Percentiles rank a stretch among this genome's conserved stretches.
These are phyloP conservation scores for Neobulgaria alba DNA, from an alignment of 2,329 filamentous ascomycete genomes.

Conservation along the genomic window DNA sequence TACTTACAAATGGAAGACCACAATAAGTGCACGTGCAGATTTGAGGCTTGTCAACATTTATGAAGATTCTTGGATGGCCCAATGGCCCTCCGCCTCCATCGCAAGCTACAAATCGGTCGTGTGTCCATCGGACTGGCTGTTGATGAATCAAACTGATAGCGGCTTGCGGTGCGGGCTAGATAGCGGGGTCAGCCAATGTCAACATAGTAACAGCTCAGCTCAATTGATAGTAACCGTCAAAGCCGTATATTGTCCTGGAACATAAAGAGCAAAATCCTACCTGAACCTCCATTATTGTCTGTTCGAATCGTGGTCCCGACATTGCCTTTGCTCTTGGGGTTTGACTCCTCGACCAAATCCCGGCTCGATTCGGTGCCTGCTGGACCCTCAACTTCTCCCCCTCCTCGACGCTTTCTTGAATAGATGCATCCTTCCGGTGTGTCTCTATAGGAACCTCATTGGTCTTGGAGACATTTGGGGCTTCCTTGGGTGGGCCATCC, in stretches of 20 bases:
- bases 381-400: slow-evolving; percentile 21
- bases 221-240: no score
- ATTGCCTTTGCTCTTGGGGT: slow-evolving; percentile 73
- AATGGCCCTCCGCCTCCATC: slow-evolving; percentile 86
- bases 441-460: slow-evolving; percentile 47
- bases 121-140: slow-evolving; percentile 87
- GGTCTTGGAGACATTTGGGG: slow-evolving; percentile 50
- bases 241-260: no score
- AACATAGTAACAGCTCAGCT: not conserved
- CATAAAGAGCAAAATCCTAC: slow-evolving; percentile 41
- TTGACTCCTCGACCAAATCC: slow-evolving; percentile 81
- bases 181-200: slow-evolving; percentile 26
- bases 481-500: slow-evolving; percentile 38
- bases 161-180: slow-evolving; percentile 75
- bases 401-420: slow-evolving; percentile 46
- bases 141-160: slow-evolving; percentile 96
- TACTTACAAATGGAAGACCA: slow-evolving; percentile 79
- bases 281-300: slow-evolving; percentile 89
- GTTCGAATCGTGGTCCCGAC: slow-evolving; percentile 91
- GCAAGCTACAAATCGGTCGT: slow-evolving; percentile 73
- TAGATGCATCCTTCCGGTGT: slow-evolving; percentile 39
- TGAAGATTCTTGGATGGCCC: slow-evolving; percentile 89
- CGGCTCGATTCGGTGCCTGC: slow-evolving; percentile 81
- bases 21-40: slow-evolving; percentile 89
- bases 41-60: slow-evolving; percentile 96